A percentile compares a stretch with the other conserved stretches of the same genome.
Conservation (phyloP, 306 rosid genomes). For the Vigna reflexopilosa region DNA sequence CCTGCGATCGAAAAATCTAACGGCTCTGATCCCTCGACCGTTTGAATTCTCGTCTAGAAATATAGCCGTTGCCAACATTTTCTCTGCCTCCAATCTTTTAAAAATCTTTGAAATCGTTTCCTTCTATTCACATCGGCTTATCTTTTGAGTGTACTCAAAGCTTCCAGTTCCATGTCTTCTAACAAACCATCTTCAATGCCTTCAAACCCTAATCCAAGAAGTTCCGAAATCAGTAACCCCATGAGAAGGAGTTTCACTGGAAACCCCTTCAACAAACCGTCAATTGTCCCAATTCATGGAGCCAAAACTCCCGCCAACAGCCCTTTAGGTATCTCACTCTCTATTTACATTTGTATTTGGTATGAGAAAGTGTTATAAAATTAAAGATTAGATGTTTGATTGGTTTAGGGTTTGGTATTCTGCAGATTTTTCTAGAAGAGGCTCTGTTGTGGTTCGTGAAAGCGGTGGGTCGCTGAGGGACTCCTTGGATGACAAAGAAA, state of each 20-base stretch:
- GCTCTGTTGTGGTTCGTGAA: constrained; percentile 54
- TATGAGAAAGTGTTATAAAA: neutral
- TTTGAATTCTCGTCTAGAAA: constrained; percentile 36
- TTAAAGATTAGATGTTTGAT: neutral
- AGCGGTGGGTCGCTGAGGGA: constrained; percentile 44
- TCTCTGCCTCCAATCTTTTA: neutral
- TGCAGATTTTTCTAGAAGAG: constrained; percentile 64
- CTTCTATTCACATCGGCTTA: neutral
- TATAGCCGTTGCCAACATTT: constrained; percentile 66
- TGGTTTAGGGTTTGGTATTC: constrained; percentile 3
- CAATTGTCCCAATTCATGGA: constrained; percentile 54
- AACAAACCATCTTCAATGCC: constrained; percentile 57
- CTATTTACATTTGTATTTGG: constrained; percentile 32
- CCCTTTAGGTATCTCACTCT: neutral
- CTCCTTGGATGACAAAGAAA: constrained; percentile 72
- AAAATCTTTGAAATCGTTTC: constrained; percentile 36
- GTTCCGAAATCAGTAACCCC: constrained; percentile 64
- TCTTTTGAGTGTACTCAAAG: constrained; percentile 13
- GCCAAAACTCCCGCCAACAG: constrained; percentile 70
- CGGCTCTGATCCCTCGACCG: constrained; percentile 48
- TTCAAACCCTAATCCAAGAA: constrained; percentile 64
- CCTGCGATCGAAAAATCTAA: constrained; percentile 41
- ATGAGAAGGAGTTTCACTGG: constrained; percentile 77
- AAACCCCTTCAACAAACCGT: constrained; percentile 72
- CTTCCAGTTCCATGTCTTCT: constrained; percentile 53